These are phyloP conservation scores for Fusarium burgessii DNA, from an alignment of 2,329 filamentous ascomycete genomes.

Conservation along the genomic window DNA sequence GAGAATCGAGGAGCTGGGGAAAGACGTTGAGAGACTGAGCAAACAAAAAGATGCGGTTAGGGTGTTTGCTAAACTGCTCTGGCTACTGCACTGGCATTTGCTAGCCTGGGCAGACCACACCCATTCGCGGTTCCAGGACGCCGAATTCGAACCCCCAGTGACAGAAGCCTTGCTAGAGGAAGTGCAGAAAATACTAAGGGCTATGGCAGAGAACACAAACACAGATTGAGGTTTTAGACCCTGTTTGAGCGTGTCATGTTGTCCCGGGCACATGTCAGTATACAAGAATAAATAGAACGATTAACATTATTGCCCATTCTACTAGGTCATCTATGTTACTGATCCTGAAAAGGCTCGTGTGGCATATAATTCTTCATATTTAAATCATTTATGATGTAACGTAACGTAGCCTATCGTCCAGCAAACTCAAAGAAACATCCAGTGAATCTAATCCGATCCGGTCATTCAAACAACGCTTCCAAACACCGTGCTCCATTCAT, in stretches of 20 bases:
- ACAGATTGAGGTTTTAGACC: background rate
- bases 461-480: slow-evolving; percentile 41
- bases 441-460: slow-evolving; percentile 23
- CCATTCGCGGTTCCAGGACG: background rate
- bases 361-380: background rate
- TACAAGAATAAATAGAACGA: background rate
- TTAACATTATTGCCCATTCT: background rate
- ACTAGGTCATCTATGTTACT: background rate
- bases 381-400: slow-evolving; percentile 15
- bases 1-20: background rate
- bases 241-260: background rate
- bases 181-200: background rate
- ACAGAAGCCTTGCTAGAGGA: background rate
- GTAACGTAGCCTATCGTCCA: slow-evolving; percentile 27
- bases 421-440: slow-evolving; percentile 27
- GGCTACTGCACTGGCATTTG: background rate
- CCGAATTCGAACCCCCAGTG: background rate
- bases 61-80: background rate
- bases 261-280: background rate
- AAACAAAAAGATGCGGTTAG: background rate
- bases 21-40: background rate
- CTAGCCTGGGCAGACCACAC: background rate
- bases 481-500: slow-evolving; percentile 49
- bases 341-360: background rate
- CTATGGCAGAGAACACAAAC: background rate